Evolutionary conservation across 2,329 filamentous ascomycete species (phyloP).

Genomic region (Colletotrichum sp.): DNA sequence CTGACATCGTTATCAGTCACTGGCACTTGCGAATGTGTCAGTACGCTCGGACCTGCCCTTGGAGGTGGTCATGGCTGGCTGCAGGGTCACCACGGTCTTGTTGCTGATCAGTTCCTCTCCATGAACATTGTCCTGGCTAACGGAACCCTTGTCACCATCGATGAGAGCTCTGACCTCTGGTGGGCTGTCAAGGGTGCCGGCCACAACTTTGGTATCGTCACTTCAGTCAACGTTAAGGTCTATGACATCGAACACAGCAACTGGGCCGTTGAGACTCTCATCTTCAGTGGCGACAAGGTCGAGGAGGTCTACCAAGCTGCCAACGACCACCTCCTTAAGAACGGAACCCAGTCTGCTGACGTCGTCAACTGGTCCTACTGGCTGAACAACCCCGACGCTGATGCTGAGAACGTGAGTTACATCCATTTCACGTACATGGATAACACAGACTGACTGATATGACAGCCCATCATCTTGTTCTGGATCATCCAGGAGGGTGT

Average conservation of each 20-base stretch:
- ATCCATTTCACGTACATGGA: not conserved
- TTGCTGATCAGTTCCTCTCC: conserved; percentile 57
- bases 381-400: conserved; percentile 42
- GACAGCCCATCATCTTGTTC: conserved; percentile 43
- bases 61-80: conserved; percentile 63
- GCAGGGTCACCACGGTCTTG: conserved; percentile 57
- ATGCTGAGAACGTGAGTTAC: conserved; percentile 42
- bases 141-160: conserved; percentile 43
- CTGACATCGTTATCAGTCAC: conserved; percentile 37
- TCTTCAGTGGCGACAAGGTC: conserved; percentile 53
- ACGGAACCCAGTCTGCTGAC: conserved; percentile 46
- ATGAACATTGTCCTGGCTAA: conserved; percentile 57
- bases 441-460: not conserved
- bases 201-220: conserved; percentile 66
- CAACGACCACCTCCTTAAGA: conserved; percentile 48
- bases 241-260: conserved; percentile 45
- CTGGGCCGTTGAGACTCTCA: conserved; percentile 49
- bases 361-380: conserved; percentile 57
- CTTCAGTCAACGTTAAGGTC: conserved; percentile 50
- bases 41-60: conserved; percentile 52
- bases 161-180: conserved; percentile 54
- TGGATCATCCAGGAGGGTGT: conserved; percentile 49
- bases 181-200: conserved; percentile 64
- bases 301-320: conserved; percentile 50
- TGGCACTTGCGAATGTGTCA: conserved; percentile 58